Base-by-base conservation (phyloP, 352 stramenopile genomes). In the Elongisporangium undulatum region DNA sequence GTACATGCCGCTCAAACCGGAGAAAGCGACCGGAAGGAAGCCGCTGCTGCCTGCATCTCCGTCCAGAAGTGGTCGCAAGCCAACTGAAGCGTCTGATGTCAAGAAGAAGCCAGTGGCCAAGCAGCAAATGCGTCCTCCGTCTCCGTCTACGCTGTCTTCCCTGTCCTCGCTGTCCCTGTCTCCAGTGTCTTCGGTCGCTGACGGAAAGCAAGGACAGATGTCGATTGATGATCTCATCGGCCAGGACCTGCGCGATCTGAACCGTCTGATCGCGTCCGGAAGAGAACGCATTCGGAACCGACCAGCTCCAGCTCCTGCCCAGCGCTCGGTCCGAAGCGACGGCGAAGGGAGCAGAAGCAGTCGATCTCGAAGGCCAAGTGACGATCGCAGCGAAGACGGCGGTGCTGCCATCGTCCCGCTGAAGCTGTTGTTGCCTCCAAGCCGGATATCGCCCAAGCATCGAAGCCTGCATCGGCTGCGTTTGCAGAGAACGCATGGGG, bases 201-300 rank as follows among this genome's bases (percentile, higher is more conserved):
- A 73, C 21, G 61, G 75, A 2, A 77, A 67, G 2, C 63, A 77
- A 21, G 63, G 66, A 4, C 62, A 81, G 9, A 61, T 70, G 13
- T 85, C 73, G 4, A 72, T 85, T n/a, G 73, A 84, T 55, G 61
- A 71, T 13, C 63, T 85, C 16, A 79, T 89, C 38, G 63, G 56
- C 12, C 66, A 72, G 7, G 79, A 86, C n/a, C 69, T 89, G 3
- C 49, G 59, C 1, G 53, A 83, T 5, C 61, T 89, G 0, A 72
- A 77, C 26, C 55, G 66, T 0, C 59, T 89, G 17, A 73, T 89
- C 16, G 70, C 63, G 7, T 67, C 63, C 8, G 58, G 59, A 56
- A 75, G 34, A 17, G 24, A 45, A 17, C 20, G 9, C n/a, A 21
- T 26, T 29, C 49, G 50, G 3, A 34, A 23, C 51, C 16, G 22